Conservation (phyloP, 129 eudicot species). For the Mikania micrantha region DNA sequence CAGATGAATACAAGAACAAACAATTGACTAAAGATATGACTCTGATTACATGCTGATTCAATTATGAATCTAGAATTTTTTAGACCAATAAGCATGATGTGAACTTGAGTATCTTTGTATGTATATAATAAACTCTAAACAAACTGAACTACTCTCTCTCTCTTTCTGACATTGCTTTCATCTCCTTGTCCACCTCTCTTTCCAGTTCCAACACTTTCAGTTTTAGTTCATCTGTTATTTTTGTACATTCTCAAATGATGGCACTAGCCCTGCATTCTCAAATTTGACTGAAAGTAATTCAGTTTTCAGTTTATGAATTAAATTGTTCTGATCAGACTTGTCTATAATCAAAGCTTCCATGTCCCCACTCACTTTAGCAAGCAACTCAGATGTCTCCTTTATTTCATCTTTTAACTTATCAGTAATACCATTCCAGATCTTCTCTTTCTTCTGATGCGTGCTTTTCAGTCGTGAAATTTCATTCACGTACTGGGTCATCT, state of each 20-base stretch:
- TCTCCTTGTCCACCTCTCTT: conserved; percentile 24
- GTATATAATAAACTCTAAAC: background rate
- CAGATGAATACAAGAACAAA: too few relatives aligned
- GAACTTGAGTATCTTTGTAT: background rate
- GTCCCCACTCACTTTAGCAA: conserved; percentile 30
- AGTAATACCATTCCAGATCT: conserved; percentile 28
- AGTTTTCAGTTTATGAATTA: conserved; percentile 36
- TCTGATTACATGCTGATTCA: background rate
- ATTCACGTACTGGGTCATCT: conserved; percentile 22
- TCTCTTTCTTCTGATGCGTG: conserved; percentile 31
- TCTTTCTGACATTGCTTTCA: background rate
- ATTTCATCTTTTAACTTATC: conserved; percentile 33
- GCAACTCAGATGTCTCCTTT: conserved; percentile 12
- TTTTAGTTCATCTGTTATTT: conserved; percentile 29
- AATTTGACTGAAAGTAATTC: background rate
- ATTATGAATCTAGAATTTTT: background rate
- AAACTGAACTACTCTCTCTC: background rate
- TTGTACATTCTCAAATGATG: background rate
- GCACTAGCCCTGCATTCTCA: background rate
- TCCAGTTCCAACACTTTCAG: conserved; percentile 39
- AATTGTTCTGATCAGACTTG: conserved; percentile 20
- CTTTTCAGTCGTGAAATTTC: conserved; percentile 32
- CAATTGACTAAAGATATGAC: background rate
- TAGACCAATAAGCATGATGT: background rate
- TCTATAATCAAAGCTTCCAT: conserved; percentile 40